Evolutionary conservation across 768 basidiomycete species (phyloP).

Genomic region (Tylopilus sp.): DNA sequence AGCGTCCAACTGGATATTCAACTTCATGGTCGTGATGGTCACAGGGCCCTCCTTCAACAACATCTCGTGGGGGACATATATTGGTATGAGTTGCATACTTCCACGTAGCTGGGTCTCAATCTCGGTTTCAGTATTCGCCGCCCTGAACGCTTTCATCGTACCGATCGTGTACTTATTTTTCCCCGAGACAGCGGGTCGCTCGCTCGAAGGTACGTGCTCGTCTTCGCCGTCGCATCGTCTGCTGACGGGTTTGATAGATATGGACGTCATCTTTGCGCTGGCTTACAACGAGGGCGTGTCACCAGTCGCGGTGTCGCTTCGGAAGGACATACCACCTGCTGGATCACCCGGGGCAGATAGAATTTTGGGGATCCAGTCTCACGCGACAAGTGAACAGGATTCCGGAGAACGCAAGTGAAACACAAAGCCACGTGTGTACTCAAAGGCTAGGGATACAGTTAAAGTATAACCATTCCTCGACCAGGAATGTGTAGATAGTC

Average conservation of each 20-base stretch:
- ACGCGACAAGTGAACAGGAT: slow-evolving; percentile 1
- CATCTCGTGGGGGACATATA: slow-evolving; percentile 59
- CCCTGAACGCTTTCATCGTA: slow-evolving; percentile 53
- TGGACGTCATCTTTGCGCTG: slow-evolving; percentile 47
- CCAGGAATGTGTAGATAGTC: background rate
- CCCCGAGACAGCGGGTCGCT: slow-evolving; percentile 58
- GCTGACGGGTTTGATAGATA: slow-evolving; percentile 27
- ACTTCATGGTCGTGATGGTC: slow-evolving; percentile 58
- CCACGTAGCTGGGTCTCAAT: background rate
- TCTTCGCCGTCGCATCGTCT: background rate
- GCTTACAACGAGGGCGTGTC: slow-evolving; percentile 45
- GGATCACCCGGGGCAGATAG: slow-evolving; percentile 44
- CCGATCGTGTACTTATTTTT: slow-evolving; percentile 59
- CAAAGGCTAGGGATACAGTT: background rate
- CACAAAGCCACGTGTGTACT: background rate
- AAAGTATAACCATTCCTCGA: background rate
- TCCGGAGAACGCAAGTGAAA: background rate
- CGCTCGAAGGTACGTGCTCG: slow-evolving; percentile 44
- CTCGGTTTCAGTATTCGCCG: slow-evolving; percentile 43
- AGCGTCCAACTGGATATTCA: slow-evolving; percentile 52
- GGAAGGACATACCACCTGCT: slow-evolving; percentile 42
- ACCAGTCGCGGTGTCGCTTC: slow-evolving; percentile 40
- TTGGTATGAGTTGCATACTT: slow-evolving; percentile 33
- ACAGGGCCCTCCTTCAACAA: slow-evolving; percentile 57
- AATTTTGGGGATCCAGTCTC: slow-evolving; percentile 35